Conservation (phyloP, 176 grass and related monocot genomes). For the Triticum monococcum region DNA sequence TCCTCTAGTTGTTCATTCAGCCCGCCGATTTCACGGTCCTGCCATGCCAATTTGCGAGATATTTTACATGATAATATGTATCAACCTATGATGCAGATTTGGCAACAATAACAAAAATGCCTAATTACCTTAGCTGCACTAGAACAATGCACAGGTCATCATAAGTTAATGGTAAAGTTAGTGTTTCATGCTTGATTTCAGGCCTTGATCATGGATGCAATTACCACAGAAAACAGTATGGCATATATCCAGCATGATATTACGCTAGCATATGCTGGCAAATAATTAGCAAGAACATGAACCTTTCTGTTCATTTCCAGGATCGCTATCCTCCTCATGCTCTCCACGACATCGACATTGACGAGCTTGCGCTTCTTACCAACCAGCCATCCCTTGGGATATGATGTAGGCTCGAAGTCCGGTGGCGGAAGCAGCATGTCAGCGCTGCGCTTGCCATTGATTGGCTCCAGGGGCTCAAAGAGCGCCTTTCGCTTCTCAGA, state of each 20-base stretch:
- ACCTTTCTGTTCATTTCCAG: slow-evolving; percentile 99
- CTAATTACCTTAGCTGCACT: slow-evolving; percentile 4
- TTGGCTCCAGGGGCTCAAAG: slow-evolving; percentile 80
- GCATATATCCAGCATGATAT: neutral
- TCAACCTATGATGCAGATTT: neutral
- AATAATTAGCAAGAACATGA: slow-evolving; percentile 31
- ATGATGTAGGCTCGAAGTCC: slow-evolving; percentile 72
- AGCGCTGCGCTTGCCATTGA: slow-evolving; percentile 38
- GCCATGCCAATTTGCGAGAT: slow-evolving; percentile 17
- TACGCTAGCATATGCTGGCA: slow-evolving; percentile 6
- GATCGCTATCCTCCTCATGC: slow-evolving; percentile 88
- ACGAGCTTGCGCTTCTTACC: slow-evolving; percentile 98
- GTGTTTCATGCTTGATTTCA: neutral
- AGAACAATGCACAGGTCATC: neutral
- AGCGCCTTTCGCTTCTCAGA: slow-evolving; percentile 83
- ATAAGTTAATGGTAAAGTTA: neutral
- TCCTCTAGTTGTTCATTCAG: slow-evolving; percentile 92
- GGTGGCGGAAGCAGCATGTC: slow-evolving; percentile 93
- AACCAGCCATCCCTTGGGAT: slow-evolving; percentile 92
- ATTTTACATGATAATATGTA: neutral
- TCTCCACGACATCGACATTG: slow-evolving; percentile 98
- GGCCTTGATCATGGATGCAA: neutral
- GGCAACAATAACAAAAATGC: neutral
- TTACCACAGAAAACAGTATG: slow-evolving; percentile 12
- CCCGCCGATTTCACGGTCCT: slow-evolving; percentile 93